These are phyloP conservation scores for Picea glauca DNA, from an alignment of 75 land plant species.

Conservation along the genomic window DNA sequence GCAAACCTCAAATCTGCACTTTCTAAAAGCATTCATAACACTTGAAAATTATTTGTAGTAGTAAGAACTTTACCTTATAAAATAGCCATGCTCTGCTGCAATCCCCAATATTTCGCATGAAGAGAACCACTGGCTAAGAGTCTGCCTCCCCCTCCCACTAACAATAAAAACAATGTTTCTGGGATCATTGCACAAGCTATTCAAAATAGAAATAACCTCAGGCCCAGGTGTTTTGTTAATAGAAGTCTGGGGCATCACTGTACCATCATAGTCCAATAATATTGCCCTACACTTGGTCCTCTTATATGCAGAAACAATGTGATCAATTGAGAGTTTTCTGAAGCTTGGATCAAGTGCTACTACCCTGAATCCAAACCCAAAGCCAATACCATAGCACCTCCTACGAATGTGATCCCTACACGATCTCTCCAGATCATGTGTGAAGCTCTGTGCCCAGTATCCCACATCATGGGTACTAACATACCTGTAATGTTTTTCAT, in stretches of 20 bases:
- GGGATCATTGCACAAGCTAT: constrained; percentile 48
- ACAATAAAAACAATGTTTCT: constrained; percentile 68
- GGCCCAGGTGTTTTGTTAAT: constrained; percentile 37
- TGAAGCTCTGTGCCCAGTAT: constrained; percentile 76
- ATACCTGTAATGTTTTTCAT: constrained; percentile 73
- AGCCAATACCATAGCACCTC: constrained; percentile 76
- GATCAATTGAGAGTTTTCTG: constrained; percentile 64
- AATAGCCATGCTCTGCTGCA: constrained; percentile 83
- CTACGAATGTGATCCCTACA: constrained; percentile 60
- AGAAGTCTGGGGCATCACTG: constrained; percentile 52
- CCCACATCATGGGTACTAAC: constrained; percentile 74
- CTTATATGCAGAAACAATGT: constrained; percentile 67
- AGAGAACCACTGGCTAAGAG: constrained; percentile 59
- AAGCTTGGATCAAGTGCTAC: constrained; percentile 71
- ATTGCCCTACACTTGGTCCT: constrained; percentile 60
- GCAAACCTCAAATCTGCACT: not conserved
- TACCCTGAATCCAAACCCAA: constrained; percentile 70
- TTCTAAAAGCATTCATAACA: not conserved
- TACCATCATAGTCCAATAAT: constrained; percentile 75
- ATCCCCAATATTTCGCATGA: constrained; percentile 51
- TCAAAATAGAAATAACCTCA: constrained; percentile 47
- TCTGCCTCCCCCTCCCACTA: constrained; percentile 54
- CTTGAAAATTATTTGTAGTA: not conserved
- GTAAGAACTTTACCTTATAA: constrained; percentile 36
- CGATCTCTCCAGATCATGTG: constrained; percentile 55